Percentiles rank a stretch among this genome's conserved stretches.
Conservation (phyloP, 1,284 basidiomycete species). For the Ganoderma lucidum region DNA sequence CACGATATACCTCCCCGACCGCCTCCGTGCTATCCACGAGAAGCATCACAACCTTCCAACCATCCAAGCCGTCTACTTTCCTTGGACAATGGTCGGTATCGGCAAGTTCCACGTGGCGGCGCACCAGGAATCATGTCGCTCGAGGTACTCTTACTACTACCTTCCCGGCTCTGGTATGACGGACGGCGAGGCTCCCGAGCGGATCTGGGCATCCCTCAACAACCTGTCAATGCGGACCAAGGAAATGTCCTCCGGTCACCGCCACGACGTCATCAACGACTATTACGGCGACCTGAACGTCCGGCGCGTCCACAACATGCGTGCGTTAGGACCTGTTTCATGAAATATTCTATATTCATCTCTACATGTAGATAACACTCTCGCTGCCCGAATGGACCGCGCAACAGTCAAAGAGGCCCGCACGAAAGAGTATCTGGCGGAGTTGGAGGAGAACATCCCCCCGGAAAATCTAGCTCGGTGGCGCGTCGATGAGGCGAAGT, state of each 20-base stretch:
- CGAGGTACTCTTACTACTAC: conserved; percentile 17
- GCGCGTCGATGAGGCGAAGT: background rate
- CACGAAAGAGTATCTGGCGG: background rate
- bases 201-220: conserved; percentile 18
- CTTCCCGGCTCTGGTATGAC: conserved; percentile 16
- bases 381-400: background rate
- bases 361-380: background rate
- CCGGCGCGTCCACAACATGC: conserved; percentile 10
- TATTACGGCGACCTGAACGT: conserved; percentile 18
- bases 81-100: background rate
- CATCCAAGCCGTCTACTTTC: background rate
- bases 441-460: background rate
- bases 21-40: background rate
- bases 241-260: conserved; percentile 22
- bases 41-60: background rate
- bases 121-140: conserved; percentile 5
- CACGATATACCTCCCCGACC: background rate
- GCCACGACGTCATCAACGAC: conserved; percentile 23
- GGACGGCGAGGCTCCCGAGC: conserved; percentile 21
- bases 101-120: conserved; percentile 21
- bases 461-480: background rate
- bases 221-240: conserved; percentile 5
- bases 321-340: background rate
- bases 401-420: background rate
- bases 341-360: no score